These are phyloP conservation scores for Urostyla sp. DNA, from an alignment of 73 alveolate genomes.

Conservation along the genomic window DNA sequence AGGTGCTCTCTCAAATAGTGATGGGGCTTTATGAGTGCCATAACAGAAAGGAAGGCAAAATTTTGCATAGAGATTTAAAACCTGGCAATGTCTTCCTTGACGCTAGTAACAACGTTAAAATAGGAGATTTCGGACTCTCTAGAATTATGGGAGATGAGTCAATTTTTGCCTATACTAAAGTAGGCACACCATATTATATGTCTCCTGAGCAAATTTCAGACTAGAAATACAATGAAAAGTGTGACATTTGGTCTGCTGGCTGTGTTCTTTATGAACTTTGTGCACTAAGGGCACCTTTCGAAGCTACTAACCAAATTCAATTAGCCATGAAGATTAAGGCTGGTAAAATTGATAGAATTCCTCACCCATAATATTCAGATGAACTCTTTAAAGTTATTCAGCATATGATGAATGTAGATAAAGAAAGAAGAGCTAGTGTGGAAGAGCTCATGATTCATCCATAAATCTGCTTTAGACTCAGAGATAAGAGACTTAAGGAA, in stretches of 20 bases:
- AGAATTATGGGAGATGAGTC: slow-evolving; percentile 71
- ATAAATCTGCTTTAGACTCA: slow-evolving; percentile 26
- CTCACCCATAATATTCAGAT: slow-evolving; percentile 45
- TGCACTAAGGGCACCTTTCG: slow-evolving; percentile 70
- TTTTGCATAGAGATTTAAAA: slow-evolving; percentile 91
- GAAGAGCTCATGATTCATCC: slow-evolving; percentile 68
- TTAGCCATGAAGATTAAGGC: slow-evolving; percentile 71
- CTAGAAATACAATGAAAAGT: slow-evolving; percentile 61
- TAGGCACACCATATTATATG: slow-evolving; percentile 78
- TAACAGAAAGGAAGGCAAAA: slow-evolving; percentile 74
- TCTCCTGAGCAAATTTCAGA: slow-evolving; percentile 69
- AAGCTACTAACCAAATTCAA: slow-evolving; percentile 68
- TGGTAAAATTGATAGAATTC: slow-evolving; percentile 65
- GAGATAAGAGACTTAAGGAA: slow-evolving; percentile 54
- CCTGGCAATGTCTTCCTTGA: slow-evolving; percentile 89
- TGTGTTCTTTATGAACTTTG: slow-evolving; percentile 69
- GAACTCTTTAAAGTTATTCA: slow-evolving; percentile 57
- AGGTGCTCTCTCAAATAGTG: slow-evolving; percentile 71
- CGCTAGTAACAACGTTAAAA: slow-evolving; percentile 75
- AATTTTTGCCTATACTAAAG: slow-evolving; percentile 68
- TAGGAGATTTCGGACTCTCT: slow-evolving; percentile 89
- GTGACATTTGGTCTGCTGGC: slow-evolving; percentile 77
- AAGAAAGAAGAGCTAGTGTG: slow-evolving; percentile 59
- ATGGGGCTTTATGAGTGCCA: slow-evolving; percentile 76
- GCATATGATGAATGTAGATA: slow-evolving; percentile 60